Base-by-base conservation (phyloP, 495 filamentous ascomycete species). In the Neurospora sp. region DNA sequence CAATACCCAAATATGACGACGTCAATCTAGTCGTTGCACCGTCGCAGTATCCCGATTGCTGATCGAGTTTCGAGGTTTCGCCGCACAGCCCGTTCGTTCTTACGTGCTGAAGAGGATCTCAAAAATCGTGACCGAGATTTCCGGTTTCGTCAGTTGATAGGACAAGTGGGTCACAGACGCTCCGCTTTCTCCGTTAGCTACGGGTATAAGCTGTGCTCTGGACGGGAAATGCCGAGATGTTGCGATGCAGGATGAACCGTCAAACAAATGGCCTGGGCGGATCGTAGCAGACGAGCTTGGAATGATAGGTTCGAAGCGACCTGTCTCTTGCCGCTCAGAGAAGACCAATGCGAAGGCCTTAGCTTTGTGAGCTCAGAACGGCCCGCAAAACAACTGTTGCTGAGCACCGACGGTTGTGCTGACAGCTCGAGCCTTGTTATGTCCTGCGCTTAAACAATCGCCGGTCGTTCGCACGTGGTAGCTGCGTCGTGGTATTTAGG, bases 1-100 rank as follows among this genome's bases (percentile, higher is more conserved):
- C 71, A 35, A 75, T 37, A 69, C 74, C 68, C 74, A 75, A 76
- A 77, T 73, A 72, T 74, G 74, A 77, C 75, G 75, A 77, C 75
- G 68, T 69, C 66, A 70, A 72, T 73, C 66, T 73, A 66, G 27
- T 18, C 53, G 53, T 66, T 37, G 53, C 53, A 66, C 53, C 14
- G 27, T 37, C 53, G 27, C 53, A 66, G 53, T 66, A 35, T 66
- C 27, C 27, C 27, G 53, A 35, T 37, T 66, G 53, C 53, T 66
- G 53, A 66, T 16, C 53, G 53, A 37, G 31, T 35, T 35, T 66
- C 14, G 27, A 66, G 27, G 31, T 18, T 66, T 66, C 53, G 53
- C 27, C 27, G 53, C 53, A 37, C 53, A 66, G 27, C 53, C 53
- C 53, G 53, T 66, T 66, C 14, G 53, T 66, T 66, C 53, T 66